Evolutionary conservation across 108 stramenopile genomes (phyloP), one percentile per base, ranked within the genome.

Genomic region (Fragilaria radians): DNA sequence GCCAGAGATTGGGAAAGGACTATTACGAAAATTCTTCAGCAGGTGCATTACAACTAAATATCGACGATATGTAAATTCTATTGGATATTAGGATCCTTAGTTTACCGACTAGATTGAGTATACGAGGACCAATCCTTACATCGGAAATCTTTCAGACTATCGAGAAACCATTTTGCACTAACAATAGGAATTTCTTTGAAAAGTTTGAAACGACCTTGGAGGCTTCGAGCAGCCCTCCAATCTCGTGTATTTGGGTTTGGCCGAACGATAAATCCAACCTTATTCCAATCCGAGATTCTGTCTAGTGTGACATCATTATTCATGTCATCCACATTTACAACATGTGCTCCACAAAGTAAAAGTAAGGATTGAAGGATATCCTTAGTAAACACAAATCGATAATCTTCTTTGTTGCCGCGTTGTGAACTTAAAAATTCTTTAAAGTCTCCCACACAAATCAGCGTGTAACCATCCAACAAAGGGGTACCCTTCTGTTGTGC

Each of bases 21-120:
- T 92, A 92, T 59, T 88, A 78, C 67, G 56, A 67, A 28, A 59
- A 62, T 23, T 54, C 69, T 17, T 19, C 71, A 2, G 65, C 72
- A 0, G 73, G 68, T 26, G 85, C 91, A 5, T 42, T 92, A 25
- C 87, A 92, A 59, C 67, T 92, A 22, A 88, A 83, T 55, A 65
- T 92, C 42, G 91, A 92, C 79, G 91, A 92, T 52, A 63, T 77
- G 42, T 77, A 48, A 70, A 5, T 9, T 21, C n/a, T 22, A 48
- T 21, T 34, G 2, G 5, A 23, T 23, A 47, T 52, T 24, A 52
- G 27, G 26, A n/a, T 18, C 30, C 52, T 19, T 18, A 18, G 45
- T 18, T 27, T 2, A 32, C 42, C 42, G 28, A 24, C 24, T 3
- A 32, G 50, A 42, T 59, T 53, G 52, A 24, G 19, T 9, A 24